Evolutionary conservation across 495 filamentous ascomycete genomes (phyloP), one percentile per base, ranked within the genome.

Genomic region (Podospora anserina): DNA sequence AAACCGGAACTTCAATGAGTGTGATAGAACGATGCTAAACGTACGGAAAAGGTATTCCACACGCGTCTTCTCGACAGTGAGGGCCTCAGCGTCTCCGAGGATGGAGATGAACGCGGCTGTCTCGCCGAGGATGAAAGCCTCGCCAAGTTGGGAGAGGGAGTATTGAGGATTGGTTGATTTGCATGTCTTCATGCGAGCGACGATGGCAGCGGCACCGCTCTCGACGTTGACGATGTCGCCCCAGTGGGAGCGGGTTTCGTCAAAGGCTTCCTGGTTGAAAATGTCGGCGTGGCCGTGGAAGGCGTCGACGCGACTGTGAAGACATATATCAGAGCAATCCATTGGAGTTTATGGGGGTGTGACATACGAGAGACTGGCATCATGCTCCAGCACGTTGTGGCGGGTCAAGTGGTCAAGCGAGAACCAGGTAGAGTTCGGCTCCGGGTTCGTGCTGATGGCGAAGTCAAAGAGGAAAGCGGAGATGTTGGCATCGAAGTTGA

Each of bases 1-100:
- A 23, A 23, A 23, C 23, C 23, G 23, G 23, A 23, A 23, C 23
- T 23, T 23, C 23, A 23, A 23, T 23, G 23, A 23, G 1, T 23
- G 23, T 23, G 23, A 23, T 23, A 23, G 23, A 0, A 23, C 23
- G 1, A 23, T 23, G 23, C 23, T 68, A 58, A 9, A 39, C 80
- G 72, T 68, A 84, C 82, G 71, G 67, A 86, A 86, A n/a, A 83
- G 72, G 67, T 79, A 85, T 58, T 83, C 78, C 5, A 83, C 78
- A 57, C 75, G 76, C 1, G 20, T 30, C 69, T 78, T 72, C 3
- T 78, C 76, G 6, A 80, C 82, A 0, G 76, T 81, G 5, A 72
- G 78, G 9, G 73, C 34, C 23, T 68, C 59, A 49, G 75, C 76
- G 66, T 84, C 79, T 2, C 84, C 85, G 20, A 87, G 71, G 1